A percentile compares a stretch with the other conserved stretches of the same genome.
These are phyloP conservation scores for Termitomyces sp. DNA, from an alignment of 1,284 basidiomycete species.

Conservation along the genomic window DNA sequence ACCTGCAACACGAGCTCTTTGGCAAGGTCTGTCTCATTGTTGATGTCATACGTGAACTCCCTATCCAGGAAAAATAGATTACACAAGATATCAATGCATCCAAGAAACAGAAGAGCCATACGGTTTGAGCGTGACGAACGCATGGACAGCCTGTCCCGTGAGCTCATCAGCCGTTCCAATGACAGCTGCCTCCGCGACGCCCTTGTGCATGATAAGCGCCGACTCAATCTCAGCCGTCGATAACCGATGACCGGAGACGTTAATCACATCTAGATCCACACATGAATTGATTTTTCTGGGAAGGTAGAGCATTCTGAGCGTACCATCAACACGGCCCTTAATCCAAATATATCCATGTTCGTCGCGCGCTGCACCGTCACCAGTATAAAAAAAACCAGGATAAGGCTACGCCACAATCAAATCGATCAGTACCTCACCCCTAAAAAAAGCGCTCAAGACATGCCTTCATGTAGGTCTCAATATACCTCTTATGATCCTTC, in stretches of 20 bases:
- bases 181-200: slow-evolving; percentile 95
- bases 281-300: not conserved
- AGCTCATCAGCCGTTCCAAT: slow-evolving; percentile 87
- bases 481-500: slow-evolving; percentile 85
- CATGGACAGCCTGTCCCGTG: slow-evolving; percentile 82
- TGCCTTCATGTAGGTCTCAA: slow-evolving; percentile 91
- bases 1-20: slow-evolving; percentile 96
- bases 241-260: slow-evolving; percentile 94
- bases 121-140: slow-evolving; percentile 83
- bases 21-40: slow-evolving; percentile 64
- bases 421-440: not conserved
- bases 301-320: slow-evolving; percentile 26
- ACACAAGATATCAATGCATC: not conserved
- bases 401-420: slow-evolving; percentile 51
- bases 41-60: slow-evolving; percentile 74
- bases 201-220: slow-evolving; percentile 89
- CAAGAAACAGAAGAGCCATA: slow-evolving; percentile 27
- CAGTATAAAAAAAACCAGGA: slow-evolving; percentile 90
- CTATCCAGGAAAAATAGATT: slow-evolving; percentile 30
- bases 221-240: slow-evolving; percentile 98
- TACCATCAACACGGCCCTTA: slow-evolving; percentile 93
- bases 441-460: slow-evolving; percentile 7
- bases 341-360: slow-evolving; percentile 98
- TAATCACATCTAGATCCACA: slow-evolving; percentile 68
- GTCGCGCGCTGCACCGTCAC: slow-evolving; percentile 93